Evolutionary conservation across 148 eudicot genomes (phyloP), one percentile per base, ranked within the genome.

Genomic region (Polygonum maritimum): DNA sequence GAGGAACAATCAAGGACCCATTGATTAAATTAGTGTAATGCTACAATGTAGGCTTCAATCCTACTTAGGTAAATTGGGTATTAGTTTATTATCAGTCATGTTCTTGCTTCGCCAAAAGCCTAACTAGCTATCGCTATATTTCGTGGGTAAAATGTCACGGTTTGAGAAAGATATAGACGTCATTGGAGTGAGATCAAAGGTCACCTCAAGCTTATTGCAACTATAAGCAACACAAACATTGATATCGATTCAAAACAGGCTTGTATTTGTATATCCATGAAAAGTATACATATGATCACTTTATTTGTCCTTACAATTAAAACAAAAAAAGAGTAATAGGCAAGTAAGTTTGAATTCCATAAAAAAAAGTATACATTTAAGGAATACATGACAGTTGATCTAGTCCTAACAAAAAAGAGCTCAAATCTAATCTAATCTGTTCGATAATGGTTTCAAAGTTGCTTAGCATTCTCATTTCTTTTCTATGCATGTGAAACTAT

Each of bases 61-160:
- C 55, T 51, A 0, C 19, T 1, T 54, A 54, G 22, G 8, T 54
- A 54, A 54, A 26, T 26, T n/a, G 1, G 21, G 26, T 22, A 7
- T 26, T 22, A 10, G 10, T 11, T 44, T 44, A 44, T 44, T 44
- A 21, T n/a, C 11, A 1, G 21, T 0, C 19, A n/a, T 57, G 63
- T 21, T 57, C 63, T 57, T 57, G 35, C 63, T 57, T 57, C 31
- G 33, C 31, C 10, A 21, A 9, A 7, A 57, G 19, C 21, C 12
- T 10, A 57, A 10, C 33, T 57, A 57, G 63, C 63, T 60, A 60
- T 60, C 36, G 67, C 67, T 22, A 26, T 26, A 26, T 60, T 1
- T 60, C 7, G n/a, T 71, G 74, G 74, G 74, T 40, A 71, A 39
- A 21, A 13, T 71, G 74, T 71, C 74, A 71, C 48, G 14, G 49